These are phyloP conservation scores for Wallacemonas rigidus DNA, from an alignment of 208 protist species.

Conservation along the genomic window DNA sequence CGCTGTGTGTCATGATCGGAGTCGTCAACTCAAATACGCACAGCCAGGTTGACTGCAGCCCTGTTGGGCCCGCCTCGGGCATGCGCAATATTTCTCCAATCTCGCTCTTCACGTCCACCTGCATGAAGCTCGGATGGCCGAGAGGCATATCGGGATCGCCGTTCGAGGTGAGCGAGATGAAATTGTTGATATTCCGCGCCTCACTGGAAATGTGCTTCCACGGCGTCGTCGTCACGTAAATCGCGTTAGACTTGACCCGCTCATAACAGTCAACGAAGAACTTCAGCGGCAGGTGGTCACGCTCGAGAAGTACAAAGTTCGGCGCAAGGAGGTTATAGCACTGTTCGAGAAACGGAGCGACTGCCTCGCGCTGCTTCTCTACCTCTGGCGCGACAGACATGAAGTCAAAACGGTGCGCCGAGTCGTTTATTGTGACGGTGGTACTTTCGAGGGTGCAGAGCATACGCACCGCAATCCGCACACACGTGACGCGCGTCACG, in stretches of 20 bases:
- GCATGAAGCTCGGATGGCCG: background rate
- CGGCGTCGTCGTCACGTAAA: slow-evolving; percentile 32
- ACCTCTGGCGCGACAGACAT: slow-evolving; percentile 35
- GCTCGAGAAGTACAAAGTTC: slow-evolving; percentile 51
- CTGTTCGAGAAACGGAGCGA: slow-evolving; percentile 26
- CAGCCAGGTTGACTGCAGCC: slow-evolving; percentile 10
- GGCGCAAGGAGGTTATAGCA: slow-evolving; percentile 37
- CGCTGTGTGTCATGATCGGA: slow-evolving; percentile 11
- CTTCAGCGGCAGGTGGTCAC: slow-evolving; percentile 46
- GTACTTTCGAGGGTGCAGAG: slow-evolving; percentile 58
- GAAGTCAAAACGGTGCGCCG: slow-evolving; percentile 64
- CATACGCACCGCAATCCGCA: slow-evolving; percentile 73
- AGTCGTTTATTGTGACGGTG: slow-evolving; percentile 46
- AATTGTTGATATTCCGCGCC: slow-evolving; percentile 2
- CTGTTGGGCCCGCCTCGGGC: background rate
- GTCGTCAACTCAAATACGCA: slow-evolving; percentile 9
- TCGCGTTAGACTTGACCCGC: slow-evolving; percentile 59
- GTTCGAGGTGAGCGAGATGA: slow-evolving; percentile 4
- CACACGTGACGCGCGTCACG: slow-evolving; percentile 34
- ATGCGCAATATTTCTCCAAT: background rate
- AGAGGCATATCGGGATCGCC: slow-evolving; percentile 13
- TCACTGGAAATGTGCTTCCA: slow-evolving; percentile 7
- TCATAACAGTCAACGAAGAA: slow-evolving; percentile 73
- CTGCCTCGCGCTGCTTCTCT: slow-evolving; percentile 20
- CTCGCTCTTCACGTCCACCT: background rate